A percentile compares a stretch with the other conserved stretches of the same genome.
phyloP scores from a whole-genome alignment of 768 basidiomycete species.

The Kwoniella sp. region DNA sequence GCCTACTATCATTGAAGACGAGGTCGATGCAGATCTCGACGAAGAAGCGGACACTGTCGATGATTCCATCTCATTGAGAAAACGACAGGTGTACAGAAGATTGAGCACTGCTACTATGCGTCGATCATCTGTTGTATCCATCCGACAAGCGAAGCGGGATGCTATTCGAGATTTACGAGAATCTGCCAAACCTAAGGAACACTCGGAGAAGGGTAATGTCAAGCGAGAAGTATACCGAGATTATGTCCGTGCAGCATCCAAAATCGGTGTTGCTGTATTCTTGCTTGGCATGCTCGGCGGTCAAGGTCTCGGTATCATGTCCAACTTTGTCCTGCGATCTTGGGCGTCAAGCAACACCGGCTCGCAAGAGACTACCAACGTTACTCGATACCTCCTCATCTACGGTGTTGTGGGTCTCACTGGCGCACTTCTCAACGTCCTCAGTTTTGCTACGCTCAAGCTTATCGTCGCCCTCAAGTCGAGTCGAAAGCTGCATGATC shows the following conservation, averaged over 20 bases:
- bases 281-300: slow-evolving; percentile 62
- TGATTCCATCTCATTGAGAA: slow-evolving; percentile 42
- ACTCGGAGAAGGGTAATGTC: slow-evolving; percentile 73
- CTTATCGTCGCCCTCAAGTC: slow-evolving; percentile 75
- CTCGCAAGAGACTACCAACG: slow-evolving; percentile 63
- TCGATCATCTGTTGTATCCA: slow-evolving; percentile 53
- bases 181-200: slow-evolving; percentile 61
- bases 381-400: slow-evolving; percentile 62
- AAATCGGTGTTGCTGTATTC: slow-evolving; percentile 67
- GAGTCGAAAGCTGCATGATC: slow-evolving; percentile 73
- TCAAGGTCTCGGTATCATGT: slow-evolving; percentile 64
- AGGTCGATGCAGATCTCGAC: slow-evolving; percentile 31
- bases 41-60: slow-evolving; percentile 45
- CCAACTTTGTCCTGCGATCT: slow-evolving; percentile 64
- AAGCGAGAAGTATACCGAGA: slow-evolving; percentile 72
- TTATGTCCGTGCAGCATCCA: slow-evolving; percentile 80
- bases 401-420: slow-evolving; percentile 68
- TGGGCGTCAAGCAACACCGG: slow-evolving; percentile 80
- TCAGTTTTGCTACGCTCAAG: slow-evolving; percentile 69
- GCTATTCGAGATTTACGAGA: slow-evolving; percentile 55
- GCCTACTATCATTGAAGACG: slow-evolving; percentile 45
- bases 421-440: slow-evolving; percentile 63
- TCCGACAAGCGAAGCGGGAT: slow-evolving; percentile 52
- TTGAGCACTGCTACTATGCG: slow-evolving; percentile 46
- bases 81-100: slow-evolving; percentile 35